Base-by-base conservation (phyloP, 108 stramenopile genomes). In the Fistulifera pelliculosa region DNA sequence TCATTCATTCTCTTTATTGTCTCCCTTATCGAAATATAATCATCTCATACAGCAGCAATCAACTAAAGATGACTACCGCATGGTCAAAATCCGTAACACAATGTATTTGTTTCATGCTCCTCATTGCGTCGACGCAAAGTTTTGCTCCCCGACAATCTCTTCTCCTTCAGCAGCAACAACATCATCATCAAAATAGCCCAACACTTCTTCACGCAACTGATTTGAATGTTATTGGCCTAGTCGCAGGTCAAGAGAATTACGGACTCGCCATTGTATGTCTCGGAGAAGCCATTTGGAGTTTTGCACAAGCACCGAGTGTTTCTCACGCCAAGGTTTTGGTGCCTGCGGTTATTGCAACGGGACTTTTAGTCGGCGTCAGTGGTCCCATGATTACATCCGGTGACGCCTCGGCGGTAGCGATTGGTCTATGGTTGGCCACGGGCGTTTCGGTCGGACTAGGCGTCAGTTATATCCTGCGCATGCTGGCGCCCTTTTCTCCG, bases 351-450 rank as follows among this genome's bases (percentile, higher is more conserved):
- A 49, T 88, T 41, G 83, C 91, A 1, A 85, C 85, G 10, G 53
- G 73, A 2, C 41, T 87, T 10, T 61, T 93, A 18, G 62, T 62
- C 14, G 72, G 59, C 13, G 73, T 79, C 1, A 77, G 78, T 27
- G 91, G 91, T 1, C 91, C 91, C 12, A 82, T 88, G 81, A 60
- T 93, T 15, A 91, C 85, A 12, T 80, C 76, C 48, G 85, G 79
- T 10, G 83, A 93, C 56, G 70, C 68, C 10, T 60, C 51, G 27
- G 59, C 67, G 49, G 73, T 84, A 3, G 58, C 54, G 28, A 73
- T 81, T 43, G 91, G 91, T 17, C 60, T 93, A 12, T 79, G 69
- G 42, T 76, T 93, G 42, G 83, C 91, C 1, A 82, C 85, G 28
- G 79, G 52, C 0, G 83, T 85, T 14, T 68, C 75, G 24, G 47